Evolutionary conservation across 257 asterid genomes (phyloP), one percentile per base, ranked within the genome.

Genomic region (Euphrasia confusa): DNA sequence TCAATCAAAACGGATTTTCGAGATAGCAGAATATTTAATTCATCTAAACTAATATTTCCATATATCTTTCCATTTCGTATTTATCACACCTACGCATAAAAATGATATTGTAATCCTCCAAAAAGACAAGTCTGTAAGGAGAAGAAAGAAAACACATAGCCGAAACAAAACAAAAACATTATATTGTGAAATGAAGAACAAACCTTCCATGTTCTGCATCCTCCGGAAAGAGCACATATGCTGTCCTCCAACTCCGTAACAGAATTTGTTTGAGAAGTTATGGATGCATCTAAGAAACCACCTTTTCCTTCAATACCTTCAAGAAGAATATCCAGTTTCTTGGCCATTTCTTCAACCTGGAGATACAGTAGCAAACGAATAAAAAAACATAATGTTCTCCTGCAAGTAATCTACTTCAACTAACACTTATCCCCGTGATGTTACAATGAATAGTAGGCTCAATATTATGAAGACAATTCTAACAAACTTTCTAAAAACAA

Each of bases 291-390:
- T 66, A 37, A 65, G 71, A 86, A 89, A 63, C 99, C 99, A 62
- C 89, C 91, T 64, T 71, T 72, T 61, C 82, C 88, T 82, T 81
- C 95, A 65, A 92, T 87, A 58, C 65, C 83, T 79, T 92, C 85
- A 32, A 89, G 80, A 71, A 92, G 94, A 63, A 26, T 60, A 73
- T 92, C 96, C 77, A 92, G 70, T 69, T 80, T 74, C 45, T 72
- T 78, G 48, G 87, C 81, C 91, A 92, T 87, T 45, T 81, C 97
- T 72, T 83, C 96, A 73, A 83, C 97, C 99, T 90, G 83, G 65
- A 71, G 49, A 73, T 39, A 65, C 64, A 58, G 63, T 32, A 69
- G 53, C 56, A 57, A 24, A 12, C 60, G 66, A 39, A 28, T 9
- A 8, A 24, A 56, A 55, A 37, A 54, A 48, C 28, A 56, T 70